phyloP scores from a whole-genome alignment of 2,329 filamentous ascomycete genomes.

The Fusarium decemcellulare region DNA sequence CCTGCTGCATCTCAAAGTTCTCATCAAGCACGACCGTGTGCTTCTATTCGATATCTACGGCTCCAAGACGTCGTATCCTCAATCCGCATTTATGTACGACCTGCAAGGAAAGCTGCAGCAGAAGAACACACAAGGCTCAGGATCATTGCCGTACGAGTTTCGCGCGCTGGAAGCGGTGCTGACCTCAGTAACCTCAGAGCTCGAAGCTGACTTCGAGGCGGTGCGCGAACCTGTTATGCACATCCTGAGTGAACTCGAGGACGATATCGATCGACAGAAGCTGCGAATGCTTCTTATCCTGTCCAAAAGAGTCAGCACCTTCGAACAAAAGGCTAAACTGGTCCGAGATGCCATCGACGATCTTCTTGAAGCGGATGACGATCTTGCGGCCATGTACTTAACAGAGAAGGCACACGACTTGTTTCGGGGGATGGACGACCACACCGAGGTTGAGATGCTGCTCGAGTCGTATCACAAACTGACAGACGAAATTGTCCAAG shows the following conservation, averaged over 20 bases:
- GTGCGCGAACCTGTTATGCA: constrained; percentile 93
- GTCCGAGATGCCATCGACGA: constrained; percentile 97
- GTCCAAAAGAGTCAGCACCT: constrained; percentile 95
- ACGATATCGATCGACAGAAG: constrained; percentile 97
- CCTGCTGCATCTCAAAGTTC: constrained; percentile 92
- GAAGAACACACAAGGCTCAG: constrained; percentile 71
- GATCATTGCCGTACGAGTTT: constrained; percentile 91
- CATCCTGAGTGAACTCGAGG: constrained; percentile 90
- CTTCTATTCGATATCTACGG: constrained; percentile 97
- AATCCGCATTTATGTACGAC: constrained; percentile 98
- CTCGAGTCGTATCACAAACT: constrained; percentile 98
- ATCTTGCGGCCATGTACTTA: constrained; percentile 94
- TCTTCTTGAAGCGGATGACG: constrained; percentile 94
- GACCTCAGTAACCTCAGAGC: constrained; percentile 90
- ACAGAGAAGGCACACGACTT: constrained; percentile 87
- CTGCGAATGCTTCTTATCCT: constrained; percentile 91
- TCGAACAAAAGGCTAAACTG: constrained; percentile 95
- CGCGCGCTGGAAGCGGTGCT: constrained; percentile 95
- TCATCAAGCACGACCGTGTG: constrained; percentile 95
- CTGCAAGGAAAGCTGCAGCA: constrained; percentile 92
- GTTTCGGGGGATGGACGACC: constrained; percentile 83
- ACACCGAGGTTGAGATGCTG: constrained; percentile 97
- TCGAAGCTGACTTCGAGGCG: constrained; percentile 95
- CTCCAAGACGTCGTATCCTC: constrained; percentile 92
- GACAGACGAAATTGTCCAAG: constrained; percentile 97